A percentile compares a stretch with the other conserved stretches of the same genome.
phyloP scores from a whole-genome alignment of 2,329 filamentous ascomycete species.

The Dactylellina haptotyla region DNA sequence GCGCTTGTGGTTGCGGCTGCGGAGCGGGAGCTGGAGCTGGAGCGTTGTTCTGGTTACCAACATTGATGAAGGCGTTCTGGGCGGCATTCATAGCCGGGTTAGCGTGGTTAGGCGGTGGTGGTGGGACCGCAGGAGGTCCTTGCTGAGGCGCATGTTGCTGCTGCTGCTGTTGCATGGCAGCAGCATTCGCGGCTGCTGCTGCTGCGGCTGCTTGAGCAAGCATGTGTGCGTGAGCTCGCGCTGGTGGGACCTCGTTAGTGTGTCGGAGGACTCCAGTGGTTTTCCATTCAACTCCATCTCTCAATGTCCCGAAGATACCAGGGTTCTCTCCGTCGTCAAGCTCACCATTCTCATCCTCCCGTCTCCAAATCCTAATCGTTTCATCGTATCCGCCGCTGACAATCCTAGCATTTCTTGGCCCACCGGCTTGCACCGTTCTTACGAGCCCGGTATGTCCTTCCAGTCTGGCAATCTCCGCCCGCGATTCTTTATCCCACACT shows the following conservation, averaged over 20 bases:
- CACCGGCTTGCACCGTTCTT: slow-evolving; percentile 88
- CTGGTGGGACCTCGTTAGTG: slow-evolving; percentile 38
- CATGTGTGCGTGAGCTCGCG: slow-evolving; percentile 18
- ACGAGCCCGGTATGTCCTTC: slow-evolving; percentile 85
- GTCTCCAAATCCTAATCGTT: slow-evolving; percentile 93
- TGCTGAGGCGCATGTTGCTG: slow-evolving; percentile 51
- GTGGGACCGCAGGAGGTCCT: slow-evolving; percentile 62
- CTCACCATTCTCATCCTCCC: slow-evolving; percentile 77
- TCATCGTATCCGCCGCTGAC: slow-evolving; percentile 97
- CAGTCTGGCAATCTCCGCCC: slow-evolving; percentile 88
- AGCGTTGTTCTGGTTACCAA: slow-evolving; percentile 19
- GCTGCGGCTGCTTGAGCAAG: slow-evolving; percentile 32
- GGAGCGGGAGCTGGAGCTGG: slow-evolving; percentile 11
- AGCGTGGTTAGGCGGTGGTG: slow-evolving; percentile 20
- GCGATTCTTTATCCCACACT: slow-evolving; percentile 87
- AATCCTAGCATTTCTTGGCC: slow-evolving; percentile 81
- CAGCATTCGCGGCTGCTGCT: slow-evolving; percentile 26
- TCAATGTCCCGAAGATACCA: slow-evolving; percentile 75
- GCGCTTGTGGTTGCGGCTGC: too few relatives aligned
- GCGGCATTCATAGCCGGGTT: slow-evolving; percentile 44
- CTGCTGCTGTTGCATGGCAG: slow-evolving; percentile 46
- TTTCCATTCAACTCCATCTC: slow-evolving; percentile 63
- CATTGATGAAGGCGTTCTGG: slow-evolving; percentile 41
- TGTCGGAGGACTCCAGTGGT: slow-evolving; percentile 58
- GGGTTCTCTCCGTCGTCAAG: slow-evolving; percentile 83